Evolutionary conservation across 78 protist genomes (phyloP).

Genomic region (Diacronema lutheri): DNA sequence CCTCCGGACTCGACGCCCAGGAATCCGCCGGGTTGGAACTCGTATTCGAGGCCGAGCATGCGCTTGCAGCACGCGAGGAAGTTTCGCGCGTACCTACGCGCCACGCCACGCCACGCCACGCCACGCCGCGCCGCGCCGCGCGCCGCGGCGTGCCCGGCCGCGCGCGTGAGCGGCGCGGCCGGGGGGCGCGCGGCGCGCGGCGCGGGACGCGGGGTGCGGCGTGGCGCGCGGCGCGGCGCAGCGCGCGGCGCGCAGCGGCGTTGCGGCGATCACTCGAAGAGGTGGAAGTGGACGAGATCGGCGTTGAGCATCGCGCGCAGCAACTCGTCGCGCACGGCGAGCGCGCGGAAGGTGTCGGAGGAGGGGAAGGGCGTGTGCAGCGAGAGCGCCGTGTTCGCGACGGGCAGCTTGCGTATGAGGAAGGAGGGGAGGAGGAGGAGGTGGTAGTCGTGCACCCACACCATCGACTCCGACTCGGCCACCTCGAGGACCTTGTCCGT

Average conservation of each 20-base stretch:
- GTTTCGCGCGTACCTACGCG: constrained; percentile 78
- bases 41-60: constrained; percentile 54
- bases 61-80: constrained; percentile 71
- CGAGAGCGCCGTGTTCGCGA: neutral
- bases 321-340: constrained; percentile 59
- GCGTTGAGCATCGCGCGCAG: constrained; percentile 64
- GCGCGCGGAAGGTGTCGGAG: constrained; percentile 32
- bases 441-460: constrained; percentile 85
- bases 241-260: too few relatives aligned
- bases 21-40: constrained; percentile 1
- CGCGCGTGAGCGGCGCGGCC: too few relatives aligned
- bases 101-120: too few relatives aligned
- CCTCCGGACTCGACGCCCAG: constrained; percentile 14
- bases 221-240: too few relatives aligned
- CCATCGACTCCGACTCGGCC: constrained; percentile 42
- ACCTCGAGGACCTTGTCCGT: constrained; percentile 35
- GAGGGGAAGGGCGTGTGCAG: constrained; percentile 22
- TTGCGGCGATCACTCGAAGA: too few relatives aligned
- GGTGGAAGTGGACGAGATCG: constrained; percentile 63
- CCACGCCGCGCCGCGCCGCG: too few relatives aligned
- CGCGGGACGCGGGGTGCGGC: too few relatives aligned
- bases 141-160: too few relatives aligned
- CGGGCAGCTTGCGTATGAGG: constrained; percentile 32
- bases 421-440: constrained; percentile 74
- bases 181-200: too few relatives aligned